Evolutionary conservation across 768 basidiomycete species (phyloP).

Genomic region (Hericium rajendrae): DNA sequence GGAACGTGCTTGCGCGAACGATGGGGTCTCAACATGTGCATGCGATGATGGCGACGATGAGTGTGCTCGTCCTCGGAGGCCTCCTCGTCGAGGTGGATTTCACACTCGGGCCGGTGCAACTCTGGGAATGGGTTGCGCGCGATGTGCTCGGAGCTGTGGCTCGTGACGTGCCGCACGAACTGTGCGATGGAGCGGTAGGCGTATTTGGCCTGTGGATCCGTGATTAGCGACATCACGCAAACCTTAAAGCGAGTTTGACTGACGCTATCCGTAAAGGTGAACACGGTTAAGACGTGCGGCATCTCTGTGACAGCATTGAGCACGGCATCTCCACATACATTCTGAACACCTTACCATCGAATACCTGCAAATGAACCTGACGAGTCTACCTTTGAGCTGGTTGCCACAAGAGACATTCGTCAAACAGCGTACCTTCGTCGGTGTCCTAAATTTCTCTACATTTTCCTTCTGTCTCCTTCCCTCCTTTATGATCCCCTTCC

Average conservation of each 20-base stretch:
- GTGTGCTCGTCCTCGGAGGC: conserved; percentile 4
- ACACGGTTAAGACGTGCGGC: conserved; percentile 68
- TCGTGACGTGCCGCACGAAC: conserved; percentile 46
- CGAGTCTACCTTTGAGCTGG: conserved; percentile 15
- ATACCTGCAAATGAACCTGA: conserved; percentile 68
- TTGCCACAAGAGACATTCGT: conserved; percentile 11
- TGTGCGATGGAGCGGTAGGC: conserved; percentile 50
- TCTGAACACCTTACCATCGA: conserved; percentile 41
- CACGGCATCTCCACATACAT: neutral
- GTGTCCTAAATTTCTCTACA: conserved; percentile 36
- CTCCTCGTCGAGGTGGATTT: conserved; percentile 16
- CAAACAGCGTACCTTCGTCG: conserved; percentile 34
- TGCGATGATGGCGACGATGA: neutral
- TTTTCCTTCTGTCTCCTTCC: conserved; percentile 42
- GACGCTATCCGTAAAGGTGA: conserved; percentile 54
- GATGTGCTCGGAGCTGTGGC: conserved; percentile 26
- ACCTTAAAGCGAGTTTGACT: conserved; percentile 13
- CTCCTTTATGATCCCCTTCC: conserved; percentile 40
- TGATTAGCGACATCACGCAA: neutral
- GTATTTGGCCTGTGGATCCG: conserved; percentile 38
- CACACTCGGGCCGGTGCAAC: conserved; percentile 22
- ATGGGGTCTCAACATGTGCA: neutral
- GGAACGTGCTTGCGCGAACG: neutral
- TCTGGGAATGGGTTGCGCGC: conserved; percentile 40
- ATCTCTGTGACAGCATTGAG: conserved; percentile 33